Evolutionary conservation across 2,329 filamentous ascomycete species (phyloP).

Genomic region (Parafenestella ontariensis): DNA sequence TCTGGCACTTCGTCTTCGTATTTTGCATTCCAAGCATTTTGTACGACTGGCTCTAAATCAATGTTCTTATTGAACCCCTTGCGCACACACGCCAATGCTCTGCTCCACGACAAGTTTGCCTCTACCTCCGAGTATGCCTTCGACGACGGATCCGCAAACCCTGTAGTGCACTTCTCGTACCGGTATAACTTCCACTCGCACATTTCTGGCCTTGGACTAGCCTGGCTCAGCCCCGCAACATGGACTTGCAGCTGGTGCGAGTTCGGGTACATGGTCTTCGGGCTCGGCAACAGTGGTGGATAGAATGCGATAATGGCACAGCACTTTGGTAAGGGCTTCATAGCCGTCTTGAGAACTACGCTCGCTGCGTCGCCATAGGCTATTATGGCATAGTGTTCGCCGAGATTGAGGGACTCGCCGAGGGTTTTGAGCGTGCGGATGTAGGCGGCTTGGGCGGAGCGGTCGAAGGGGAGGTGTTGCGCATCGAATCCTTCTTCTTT

Average conservation of each 20-base stretch:
- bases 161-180: conserved; percentile 47
- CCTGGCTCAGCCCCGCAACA: conserved; percentile 48
- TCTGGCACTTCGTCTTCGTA: conserved; percentile 43
- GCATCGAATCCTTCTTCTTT: conserved; percentile 54
- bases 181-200: conserved; percentile 50
- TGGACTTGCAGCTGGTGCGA: conserved; percentile 51
- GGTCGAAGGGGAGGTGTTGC: conserved; percentile 46
- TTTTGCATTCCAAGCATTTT: conserved; percentile 45
- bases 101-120: conserved; percentile 52
- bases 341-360: conserved; percentile 48
- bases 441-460: conserved; percentile 39
- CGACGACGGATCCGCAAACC: conserved; percentile 53
- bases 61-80: conserved; percentile 47
- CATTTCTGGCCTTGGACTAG: conserved; percentile 35
- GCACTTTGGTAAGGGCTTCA: conserved; percentile 51
- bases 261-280: conserved; percentile 48
- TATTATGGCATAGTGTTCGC: conserved; percentile 45
- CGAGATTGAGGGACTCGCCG: conserved; percentile 49
- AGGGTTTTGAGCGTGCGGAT: conserved; percentile 43
- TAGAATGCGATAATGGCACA: conserved; percentile 54
- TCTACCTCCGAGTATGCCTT: conserved; percentile 51
- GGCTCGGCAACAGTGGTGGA: conserved; percentile 46
- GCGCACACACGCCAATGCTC: conserved; percentile 48
- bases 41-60: conserved; percentile 43
- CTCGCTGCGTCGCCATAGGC: conserved; percentile 53